These are phyloP conservation scores for Cadophora sp. DNA, from an alignment of 2,329 filamentous ascomycete species.

Conservation along the genomic window DNA sequence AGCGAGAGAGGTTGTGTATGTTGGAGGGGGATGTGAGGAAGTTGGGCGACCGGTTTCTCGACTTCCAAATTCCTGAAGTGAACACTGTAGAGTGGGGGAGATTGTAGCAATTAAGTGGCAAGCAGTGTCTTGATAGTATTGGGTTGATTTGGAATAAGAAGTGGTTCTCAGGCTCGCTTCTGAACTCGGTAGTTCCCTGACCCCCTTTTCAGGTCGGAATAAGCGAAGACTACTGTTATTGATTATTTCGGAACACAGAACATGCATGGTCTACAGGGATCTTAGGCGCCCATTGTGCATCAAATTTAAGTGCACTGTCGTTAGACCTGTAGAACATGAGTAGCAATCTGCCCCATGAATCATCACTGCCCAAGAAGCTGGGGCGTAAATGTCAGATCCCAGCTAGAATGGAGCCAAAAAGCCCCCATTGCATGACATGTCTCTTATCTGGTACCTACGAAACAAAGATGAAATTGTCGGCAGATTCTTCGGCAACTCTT, in stretches of 20 bases:
- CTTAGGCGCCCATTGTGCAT: no score
- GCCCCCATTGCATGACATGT: not conserved
- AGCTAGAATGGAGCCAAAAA: not conserved
- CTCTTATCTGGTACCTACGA: not conserved
- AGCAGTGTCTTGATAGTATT: no score
- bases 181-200: no score
- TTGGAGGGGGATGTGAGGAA: constrained; percentile 33
- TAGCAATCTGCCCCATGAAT: no score
- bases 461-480: not conserved
- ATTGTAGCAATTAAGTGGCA: no score
- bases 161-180: no score
- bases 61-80: not conserved
- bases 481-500: not conserved
- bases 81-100: not conserved
- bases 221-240: no score
- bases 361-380: not conserved
- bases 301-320: not conserved
- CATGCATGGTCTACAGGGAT: no score
- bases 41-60: not conserved
- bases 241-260: no score
- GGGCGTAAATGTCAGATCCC: not conserved
- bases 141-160: no score
- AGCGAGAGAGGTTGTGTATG: constrained; percentile 17
- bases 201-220: no score
- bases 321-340: not conserved